Base-by-base conservation (phyloP, 2,329 filamentous ascomycete species). In the Mollisiaceae sp. region DNA sequence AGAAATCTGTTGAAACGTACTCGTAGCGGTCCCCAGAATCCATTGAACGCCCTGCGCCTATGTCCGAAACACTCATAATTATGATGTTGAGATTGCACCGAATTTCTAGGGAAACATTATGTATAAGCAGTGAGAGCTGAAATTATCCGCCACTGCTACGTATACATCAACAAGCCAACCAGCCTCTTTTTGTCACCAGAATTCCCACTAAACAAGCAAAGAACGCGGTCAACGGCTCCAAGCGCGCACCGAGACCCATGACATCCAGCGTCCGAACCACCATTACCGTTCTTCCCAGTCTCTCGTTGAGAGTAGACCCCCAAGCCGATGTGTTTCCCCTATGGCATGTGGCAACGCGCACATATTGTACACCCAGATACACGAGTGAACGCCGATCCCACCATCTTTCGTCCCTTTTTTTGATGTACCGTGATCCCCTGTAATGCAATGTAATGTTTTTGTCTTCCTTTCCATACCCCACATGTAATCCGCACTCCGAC, bases 401-500 rank as follows among this genome's bases (percentile, higher is more conserved):
- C 22, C 50, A 54, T 35, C 50, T 54, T 14, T 24, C 22, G 32
- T 27, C 50, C 47, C 50, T 15, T 35, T 54, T 54, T 54, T 35
- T 54, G 6, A 14, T 50, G 45, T 22, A 50, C n/a, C 24, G 20
- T 9, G 12, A 41, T 41, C 18, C 22, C 20, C 1, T 50, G 45
- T 50, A 24, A 24, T 18, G n/a, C 11, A 2, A 54, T 54, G 50
- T 35, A 35, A 15, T 35, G 24, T 54, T 54, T 32, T 54, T 54
- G 50, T 54, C 50, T 54, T 54, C 50, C 50, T 54, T 54, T 50
- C 45, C 45, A 24, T 41, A 50, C 45, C 45, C 43, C 8, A 45
- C 43, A 6, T 45, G 20, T 32, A 27, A 52, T 8, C 20, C 22
- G 15, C 45, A 50, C 8, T 35, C 50, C 22, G 5, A 32, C 50